A percentile compares a stretch with the other conserved stretches of the same genome.
These are phyloP conservation scores for Crithidia bombi DNA, from an alignment of 208 protist genomes.

Conservation along the genomic window DNA sequence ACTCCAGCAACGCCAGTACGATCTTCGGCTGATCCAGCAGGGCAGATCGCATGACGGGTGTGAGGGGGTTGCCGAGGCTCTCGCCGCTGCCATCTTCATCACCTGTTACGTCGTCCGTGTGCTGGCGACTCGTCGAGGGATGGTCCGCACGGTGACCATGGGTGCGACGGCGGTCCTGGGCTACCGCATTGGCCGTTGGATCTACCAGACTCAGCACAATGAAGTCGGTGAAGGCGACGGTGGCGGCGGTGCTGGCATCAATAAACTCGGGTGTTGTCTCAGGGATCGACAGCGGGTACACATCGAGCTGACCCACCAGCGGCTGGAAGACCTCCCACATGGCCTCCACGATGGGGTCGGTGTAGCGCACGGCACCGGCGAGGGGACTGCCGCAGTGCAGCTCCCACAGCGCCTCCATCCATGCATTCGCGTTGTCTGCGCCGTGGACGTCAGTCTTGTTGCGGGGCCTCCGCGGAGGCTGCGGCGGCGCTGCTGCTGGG, in stretches of 20 bases:
- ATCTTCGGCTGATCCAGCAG: conserved; percentile 63
- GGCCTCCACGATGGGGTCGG: conserved; percentile 61
- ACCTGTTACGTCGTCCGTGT: conserved; percentile 10
- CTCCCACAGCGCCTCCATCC: conserved; percentile 64
- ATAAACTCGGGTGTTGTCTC: conserved; percentile 22
- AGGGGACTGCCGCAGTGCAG: conserved; percentile 58
- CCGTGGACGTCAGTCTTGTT: conserved; percentile 1
- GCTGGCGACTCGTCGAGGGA: not conserved
- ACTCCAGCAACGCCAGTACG: conserved; percentile 72
- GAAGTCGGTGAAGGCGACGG: conserved; percentile 19
- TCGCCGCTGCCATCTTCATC: conserved; percentile 22
- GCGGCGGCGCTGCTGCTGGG: not conserved
- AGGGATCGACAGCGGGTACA: conserved; percentile 39
- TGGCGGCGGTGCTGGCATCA: conserved; percentile 19
- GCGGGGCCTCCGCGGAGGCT: not conserved
- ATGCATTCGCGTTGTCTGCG: conserved; percentile 28
- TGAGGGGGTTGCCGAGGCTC: conserved; percentile 35
- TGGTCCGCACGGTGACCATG: not conserved
- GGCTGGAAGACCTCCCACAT: conserved; percentile 79
- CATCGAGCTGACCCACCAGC: conserved; percentile 38
- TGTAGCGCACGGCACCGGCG: conserved; percentile 45
- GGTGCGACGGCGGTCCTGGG: not conserved
- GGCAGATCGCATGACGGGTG: conserved; percentile 48
- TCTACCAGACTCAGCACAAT: conserved; percentile 24
- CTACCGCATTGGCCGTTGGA: not conserved